Evolutionary conservation across 352 stramenopile genomes (phyloP).

Genomic region (Phytophthora sp.): DNA sequence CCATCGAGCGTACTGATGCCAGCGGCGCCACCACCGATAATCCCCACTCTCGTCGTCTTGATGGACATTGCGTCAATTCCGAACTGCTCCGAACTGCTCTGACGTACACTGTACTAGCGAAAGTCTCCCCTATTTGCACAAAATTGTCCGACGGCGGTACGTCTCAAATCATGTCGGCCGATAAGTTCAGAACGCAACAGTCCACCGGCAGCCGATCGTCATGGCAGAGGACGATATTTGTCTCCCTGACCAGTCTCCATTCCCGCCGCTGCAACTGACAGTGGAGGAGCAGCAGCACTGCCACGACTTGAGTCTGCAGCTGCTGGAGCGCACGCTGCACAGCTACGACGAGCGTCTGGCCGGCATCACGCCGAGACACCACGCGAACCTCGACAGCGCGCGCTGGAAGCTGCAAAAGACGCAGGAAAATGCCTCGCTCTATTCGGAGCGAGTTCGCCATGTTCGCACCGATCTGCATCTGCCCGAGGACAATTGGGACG

Average conservation of each 20-base stretch:
- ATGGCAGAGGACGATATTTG: conserved; percentile 26
- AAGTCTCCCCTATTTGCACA: conserved; percentile 19
- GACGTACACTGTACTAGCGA: conserved; percentile 10
- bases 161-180: too few species aligned
- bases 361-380: conserved; percentile 21
- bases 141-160: too few species aligned
- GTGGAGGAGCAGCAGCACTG: conserved; percentile 40
- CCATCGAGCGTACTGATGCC: conserved; percentile 79
- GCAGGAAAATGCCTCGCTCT: conserved; percentile 38
- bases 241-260: conserved; percentile 37
- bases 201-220: not conserved
- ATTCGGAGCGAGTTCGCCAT: conserved; percentile 34
- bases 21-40: conserved; percentile 75
- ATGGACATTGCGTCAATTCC: conserved; percentile 15
- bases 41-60: conserved; percentile 42
- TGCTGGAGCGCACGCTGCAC: conserved; percentile 42
- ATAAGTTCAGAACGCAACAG: conserved; percentile 25
- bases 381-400: conserved; percentile 36
- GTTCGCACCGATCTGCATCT: conserved; percentile 33
- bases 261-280: conserved; percentile 30
- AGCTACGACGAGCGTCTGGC: conserved; percentile 43
- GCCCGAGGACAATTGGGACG: conserved; percentile 34
- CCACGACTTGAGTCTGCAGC: conserved; percentile 37
- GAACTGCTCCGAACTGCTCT: too few species aligned
- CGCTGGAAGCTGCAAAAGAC: conserved; percentile 47